phyloP scores from a whole-genome alignment of 2,329 filamentous ascomycete genomes.

The Sphaceloma murrayae region DNA sequence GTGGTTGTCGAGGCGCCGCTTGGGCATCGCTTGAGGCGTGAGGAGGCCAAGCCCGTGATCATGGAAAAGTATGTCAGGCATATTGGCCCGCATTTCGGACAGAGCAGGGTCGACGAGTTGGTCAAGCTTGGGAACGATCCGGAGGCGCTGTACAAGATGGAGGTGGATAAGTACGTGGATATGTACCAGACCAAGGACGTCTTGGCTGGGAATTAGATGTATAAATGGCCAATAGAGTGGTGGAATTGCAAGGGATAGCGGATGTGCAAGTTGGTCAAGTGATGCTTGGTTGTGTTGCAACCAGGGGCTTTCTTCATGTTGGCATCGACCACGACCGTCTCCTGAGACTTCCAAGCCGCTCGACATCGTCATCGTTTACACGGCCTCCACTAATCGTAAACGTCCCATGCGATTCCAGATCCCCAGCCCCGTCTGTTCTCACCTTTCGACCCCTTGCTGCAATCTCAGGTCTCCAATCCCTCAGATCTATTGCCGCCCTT shows the following conservation, averaged over 20 bases:
- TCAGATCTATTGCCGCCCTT: no score
- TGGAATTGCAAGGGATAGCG: no score
- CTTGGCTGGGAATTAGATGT: constrained; percentile 8
- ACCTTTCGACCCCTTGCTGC: neutral
- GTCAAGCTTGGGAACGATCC: constrained; percentile 68
- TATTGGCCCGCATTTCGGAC: constrained; percentile 69
- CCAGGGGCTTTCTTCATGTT: neutral
- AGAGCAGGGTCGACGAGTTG: constrained; percentile 69
- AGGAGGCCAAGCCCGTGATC: constrained; percentile 97
- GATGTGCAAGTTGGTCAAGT: no score
- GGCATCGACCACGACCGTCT: neutral
- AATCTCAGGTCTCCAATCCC: no score
- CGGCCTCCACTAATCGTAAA: neutral
- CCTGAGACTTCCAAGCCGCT: constrained; percentile 7
- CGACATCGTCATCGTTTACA: constrained; percentile 3
- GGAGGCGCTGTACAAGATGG: constrained; percentile 65
- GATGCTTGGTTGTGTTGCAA: neutral
- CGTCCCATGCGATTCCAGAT: neutral
- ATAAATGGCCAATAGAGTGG: no score
- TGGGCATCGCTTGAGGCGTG: constrained; percentile 79
- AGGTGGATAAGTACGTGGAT: constrained; percentile 90
- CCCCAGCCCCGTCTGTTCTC: no score
- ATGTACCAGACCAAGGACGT: constrained; percentile 55
- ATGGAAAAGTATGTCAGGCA: constrained; percentile 93
- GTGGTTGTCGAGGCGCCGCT: constrained; percentile 88